Base-by-base conservation (phyloP, 2,329 filamentous ascomycete species). In the Alternaria arborescens region DNA sequence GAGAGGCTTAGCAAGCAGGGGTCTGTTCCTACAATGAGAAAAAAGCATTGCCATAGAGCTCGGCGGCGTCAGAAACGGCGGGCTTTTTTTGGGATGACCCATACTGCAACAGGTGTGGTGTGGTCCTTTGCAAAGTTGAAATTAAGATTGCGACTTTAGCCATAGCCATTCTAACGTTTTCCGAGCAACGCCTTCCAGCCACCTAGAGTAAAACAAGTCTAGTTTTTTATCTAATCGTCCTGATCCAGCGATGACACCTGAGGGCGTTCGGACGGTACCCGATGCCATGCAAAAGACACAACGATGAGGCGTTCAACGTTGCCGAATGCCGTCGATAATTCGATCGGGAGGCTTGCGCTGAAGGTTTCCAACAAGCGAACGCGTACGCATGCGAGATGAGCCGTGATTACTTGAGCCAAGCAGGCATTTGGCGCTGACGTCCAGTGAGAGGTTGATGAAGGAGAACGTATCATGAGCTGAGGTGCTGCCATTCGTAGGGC, bases 131-230 rank as follows among this genome's bases (percentile, higher is more conserved):
- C 44, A 60, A 60, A 30, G 47, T 55, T 52, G 50, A 54, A 53
- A 34, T 58, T 65, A 74, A 76, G 66, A 77, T 77, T 78, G 63
- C 69, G 59, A 61, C 42, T 62, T 65, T 66, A 68, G 72, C 71
- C 66, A 66, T 59, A 62, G 58, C 62, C 66, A 41, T 44, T 36
- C 26, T 22, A 58, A 42, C 58, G 46, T 47, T 20, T 36, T 47
- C 42, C 48, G 55, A 61, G 52, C 41, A 62, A 64, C 55, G 52
- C 61, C 62, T 48, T 48, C 60, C 56, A 47, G 54, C 55, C 53
- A n/a, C 57, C 61, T 42, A 63, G 56, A 30, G 53, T 50, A 53
- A 28, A 63, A 58, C 51, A 50, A 60, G 64, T 61, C 61, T 34
- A 53, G 38, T 48, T 38, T 42, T 52, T 38, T 34, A 52, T 46